Percentiles rank a stretch among this genome's conserved stretches.
Evolutionary conservation across 352 stramenopile genomes (phyloP).

Genomic region (Albugo laibachii): DNA sequence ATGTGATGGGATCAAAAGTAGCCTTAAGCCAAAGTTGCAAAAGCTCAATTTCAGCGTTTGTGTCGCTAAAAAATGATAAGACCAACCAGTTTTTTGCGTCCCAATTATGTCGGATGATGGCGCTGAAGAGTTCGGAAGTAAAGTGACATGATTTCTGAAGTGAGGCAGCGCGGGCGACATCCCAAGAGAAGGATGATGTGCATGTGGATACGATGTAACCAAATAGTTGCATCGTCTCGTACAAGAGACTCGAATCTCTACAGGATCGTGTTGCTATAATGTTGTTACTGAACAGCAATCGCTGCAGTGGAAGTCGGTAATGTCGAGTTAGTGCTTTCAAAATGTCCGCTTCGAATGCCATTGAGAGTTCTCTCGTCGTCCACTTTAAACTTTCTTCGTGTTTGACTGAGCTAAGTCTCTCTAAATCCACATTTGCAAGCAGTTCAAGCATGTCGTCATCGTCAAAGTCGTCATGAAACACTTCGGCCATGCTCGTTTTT

Average conservation of each 20-base stretch:
- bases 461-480: too few relatives aligned
- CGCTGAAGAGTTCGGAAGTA: slow-evolving; percentile 27
- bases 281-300: slow-evolving; percentile 32
- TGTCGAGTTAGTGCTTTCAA: slow-evolving; percentile 14
- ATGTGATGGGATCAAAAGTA: slow-evolving; percentile 33
- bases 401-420: too few relatives aligned
- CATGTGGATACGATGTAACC: slow-evolving; percentile 34
- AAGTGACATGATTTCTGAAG: slow-evolving; percentile 25
- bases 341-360: slow-evolving; percentile 9
- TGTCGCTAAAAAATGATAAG: slow-evolving; percentile 36
- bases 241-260: slow-evolving; percentile 22
- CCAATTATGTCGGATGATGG: slow-evolving; percentile 29
- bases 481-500: too few relatives aligned
- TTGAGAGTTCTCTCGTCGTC: too few relatives aligned
- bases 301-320: slow-evolving; percentile 24
- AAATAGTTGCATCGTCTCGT: slow-evolving; percentile 27
- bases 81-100: slow-evolving; percentile 40
- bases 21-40: slow-evolving; percentile 32
- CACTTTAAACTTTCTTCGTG: too few relatives aligned
- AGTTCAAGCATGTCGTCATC: too few relatives aligned
- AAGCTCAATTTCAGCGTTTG: slow-evolving; percentile 29
- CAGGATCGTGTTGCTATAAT: slow-evolving; percentile 10
- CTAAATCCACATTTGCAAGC: too few relatives aligned
- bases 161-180: slow-evolving; percentile 13
- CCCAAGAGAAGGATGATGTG: slow-evolving; percentile 43